These are phyloP conservation scores for Diaporthe citrichinensis DNA, from an alignment of 2,329 filamentous ascomycete species.

Conservation along the genomic window DNA sequence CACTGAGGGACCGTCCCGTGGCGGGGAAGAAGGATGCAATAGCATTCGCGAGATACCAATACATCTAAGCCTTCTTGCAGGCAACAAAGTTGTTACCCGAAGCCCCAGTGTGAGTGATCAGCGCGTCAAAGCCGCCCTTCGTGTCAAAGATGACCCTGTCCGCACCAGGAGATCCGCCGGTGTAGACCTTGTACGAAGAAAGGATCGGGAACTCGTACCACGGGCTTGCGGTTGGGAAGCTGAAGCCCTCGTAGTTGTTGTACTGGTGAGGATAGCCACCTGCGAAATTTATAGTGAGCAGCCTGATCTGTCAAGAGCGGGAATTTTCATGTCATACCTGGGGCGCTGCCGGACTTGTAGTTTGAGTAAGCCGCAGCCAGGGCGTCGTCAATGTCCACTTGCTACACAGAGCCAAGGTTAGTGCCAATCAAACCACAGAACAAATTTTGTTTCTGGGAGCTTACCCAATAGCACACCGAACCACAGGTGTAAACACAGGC, in stretches of 20 bases:
- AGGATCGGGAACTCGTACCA: conserved; percentile 63
- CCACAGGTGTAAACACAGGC: conserved; percentile 55
- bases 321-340: conserved; percentile 44
- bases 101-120: conserved; percentile 77
- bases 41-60: not conserved
- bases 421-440: not conserved
- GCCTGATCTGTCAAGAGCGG: conserved; percentile 9
- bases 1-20: not conserved
- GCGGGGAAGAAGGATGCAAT: not conserved
- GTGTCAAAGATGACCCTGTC: conserved; percentile 75
- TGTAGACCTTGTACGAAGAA: conserved; percentile 52
- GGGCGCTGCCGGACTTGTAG: conserved; percentile 45
- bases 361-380: conserved; percentile 53
- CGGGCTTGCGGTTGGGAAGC: conserved; percentile 54
- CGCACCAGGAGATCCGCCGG: conserved; percentile 69
- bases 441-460: rapidly evolving
- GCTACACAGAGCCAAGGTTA: conserved; percentile 11
- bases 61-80: conserved; percentile 54
- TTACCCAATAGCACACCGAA: conserved; percentile 52
- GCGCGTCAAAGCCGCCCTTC: conserved; percentile 65
- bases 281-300: not conserved
- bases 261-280: conserved; percentile 60
- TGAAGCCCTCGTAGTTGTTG: conserved; percentile 60
- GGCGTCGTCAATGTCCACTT: conserved; percentile 52
- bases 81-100: conserved; percentile 74